Base-by-base conservation (phyloP, 768 basidiomycete species). In the Pleurotus salmoneostramineus region DNA sequence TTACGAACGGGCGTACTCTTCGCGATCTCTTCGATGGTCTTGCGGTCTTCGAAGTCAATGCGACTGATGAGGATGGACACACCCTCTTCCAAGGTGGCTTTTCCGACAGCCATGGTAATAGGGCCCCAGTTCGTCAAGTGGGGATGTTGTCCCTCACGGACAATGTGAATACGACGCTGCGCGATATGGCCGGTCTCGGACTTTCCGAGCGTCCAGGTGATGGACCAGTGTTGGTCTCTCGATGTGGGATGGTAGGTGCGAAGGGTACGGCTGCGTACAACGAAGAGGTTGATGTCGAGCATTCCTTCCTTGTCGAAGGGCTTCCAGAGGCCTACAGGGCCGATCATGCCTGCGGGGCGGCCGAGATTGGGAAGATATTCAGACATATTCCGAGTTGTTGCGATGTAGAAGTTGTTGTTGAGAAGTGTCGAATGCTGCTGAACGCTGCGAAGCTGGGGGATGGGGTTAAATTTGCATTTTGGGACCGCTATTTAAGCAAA, bases 51-150 rank as follows among this genome's bases (percentile, higher is more conserved):
- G 2, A 62, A 47, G 36, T 49, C 48, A 49, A 69, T 49, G n/a
- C 49, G 58, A 4, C 58, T 60, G 15, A 67, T 36, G 8, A 59
- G 45, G 15, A 65, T 48, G n/a, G 32, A 36, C 56, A 42, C 10
- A 44, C 34, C 14, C 47, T 40, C 12, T 59, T 48, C 35, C 48
- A 43, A 27, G 36, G 52, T 55, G 52, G 37, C 45, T 10, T 59
- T 35, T 4, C 56, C 47, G 34, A 60, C 50, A 32, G 61, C 58
- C 34, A 62, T 58, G 6, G 67, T 67, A 12, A 65, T 50, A n/a
- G 68, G 64, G 7, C 68, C 69, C 66, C 67, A 70, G 50, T 69
- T 70, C 11, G 66, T 69, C 36, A 64, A 56, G 58, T 66, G 66
- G 42, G 58, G 46, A 1, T 56, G 15, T 21, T 61, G 63, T 4